Conservation (phyloP, 176 grass and related monocot genomes). For the Ensete glaucum region DNA sequence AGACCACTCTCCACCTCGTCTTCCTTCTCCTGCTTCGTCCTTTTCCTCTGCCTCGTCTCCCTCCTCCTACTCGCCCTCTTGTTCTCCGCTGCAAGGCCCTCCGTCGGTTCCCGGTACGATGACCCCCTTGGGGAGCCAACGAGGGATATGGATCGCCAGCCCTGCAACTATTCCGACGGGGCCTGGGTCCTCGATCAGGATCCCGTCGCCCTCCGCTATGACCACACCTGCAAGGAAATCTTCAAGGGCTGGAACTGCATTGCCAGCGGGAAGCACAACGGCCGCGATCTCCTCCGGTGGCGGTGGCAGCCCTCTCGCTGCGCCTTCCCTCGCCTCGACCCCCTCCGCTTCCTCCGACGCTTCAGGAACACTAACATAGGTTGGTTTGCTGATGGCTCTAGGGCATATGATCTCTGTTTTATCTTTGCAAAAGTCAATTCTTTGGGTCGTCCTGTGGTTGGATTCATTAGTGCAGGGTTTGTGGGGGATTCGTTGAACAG, state of each 20-base stretch:
- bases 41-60: constrained; percentile 1
- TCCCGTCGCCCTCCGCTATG: constrained; percentile 34
- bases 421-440: background rate
- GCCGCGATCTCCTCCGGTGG: constrained; percentile 42
- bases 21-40: background rate
- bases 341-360: constrained; percentile 44
- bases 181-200: constrained; percentile 41
- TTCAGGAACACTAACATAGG: constrained; percentile 63
- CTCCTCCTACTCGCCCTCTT: background rate
- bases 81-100: background rate
- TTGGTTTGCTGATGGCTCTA: background rate
- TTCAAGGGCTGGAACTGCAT: constrained; percentile 94
- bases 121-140: background rate
- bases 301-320: constrained; percentile 51
- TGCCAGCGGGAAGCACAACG: constrained; percentile 58
- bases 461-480: constrained; percentile 45
- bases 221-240: constrained; percentile 71
- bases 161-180: constrained; percentile 60
- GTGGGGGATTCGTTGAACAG: constrained; percentile 91
- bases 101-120: background rate
- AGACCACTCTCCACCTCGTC: background rate
- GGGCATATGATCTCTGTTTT: background rate
- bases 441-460: background rate
- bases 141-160: background rate
- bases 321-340: constrained; percentile 38